These are phyloP conservation scores for Panaeolus cyanescens DNA, from an alignment of 768 basidiomycete species.

Conservation along the genomic window DNA sequence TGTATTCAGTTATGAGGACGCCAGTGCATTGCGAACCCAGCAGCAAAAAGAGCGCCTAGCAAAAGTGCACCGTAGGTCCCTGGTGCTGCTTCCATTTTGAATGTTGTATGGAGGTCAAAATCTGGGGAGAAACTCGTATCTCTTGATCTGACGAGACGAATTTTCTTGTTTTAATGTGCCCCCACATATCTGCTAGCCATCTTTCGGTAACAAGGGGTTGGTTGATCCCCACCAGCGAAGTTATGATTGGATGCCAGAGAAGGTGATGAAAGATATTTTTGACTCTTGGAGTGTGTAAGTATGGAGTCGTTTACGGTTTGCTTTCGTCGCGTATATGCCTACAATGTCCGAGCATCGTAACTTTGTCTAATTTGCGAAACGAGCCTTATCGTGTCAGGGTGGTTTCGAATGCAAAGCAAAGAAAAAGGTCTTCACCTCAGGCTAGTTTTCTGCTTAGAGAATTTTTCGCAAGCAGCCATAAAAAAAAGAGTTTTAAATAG, in stretches of 20 bases:
- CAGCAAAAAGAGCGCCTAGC: conserved; percentile 36
- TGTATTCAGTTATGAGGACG: not conserved
- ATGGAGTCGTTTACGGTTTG: not conserved
- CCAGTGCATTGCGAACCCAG: conserved; percentile 24
- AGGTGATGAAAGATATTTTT: not conserved
- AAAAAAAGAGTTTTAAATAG: too few relatives aligned
- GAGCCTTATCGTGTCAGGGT: not conserved
- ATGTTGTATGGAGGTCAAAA: not conserved
- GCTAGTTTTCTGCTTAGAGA: too few relatives aligned
- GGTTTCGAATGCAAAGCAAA: not conserved
- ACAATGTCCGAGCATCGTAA: not conserved
- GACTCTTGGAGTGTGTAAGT: not conserved
- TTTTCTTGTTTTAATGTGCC: not conserved
- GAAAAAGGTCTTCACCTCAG: too few relatives aligned
- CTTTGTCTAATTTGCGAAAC: not conserved
- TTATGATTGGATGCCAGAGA: not conserved
- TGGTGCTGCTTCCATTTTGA: conserved; percentile 26
- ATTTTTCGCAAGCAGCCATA: too few relatives aligned
- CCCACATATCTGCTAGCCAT: not conserved
- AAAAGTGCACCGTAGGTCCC: conserved; percentile 40
- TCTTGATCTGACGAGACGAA: not conserved
- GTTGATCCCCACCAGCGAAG: not conserved
- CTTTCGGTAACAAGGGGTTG: not conserved
- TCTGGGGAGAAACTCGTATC: not conserved
- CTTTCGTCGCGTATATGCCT: not conserved